Base-by-base conservation (phyloP, 2,329 filamentous ascomycete genomes). In the Blastomyces percursus region DNA sequence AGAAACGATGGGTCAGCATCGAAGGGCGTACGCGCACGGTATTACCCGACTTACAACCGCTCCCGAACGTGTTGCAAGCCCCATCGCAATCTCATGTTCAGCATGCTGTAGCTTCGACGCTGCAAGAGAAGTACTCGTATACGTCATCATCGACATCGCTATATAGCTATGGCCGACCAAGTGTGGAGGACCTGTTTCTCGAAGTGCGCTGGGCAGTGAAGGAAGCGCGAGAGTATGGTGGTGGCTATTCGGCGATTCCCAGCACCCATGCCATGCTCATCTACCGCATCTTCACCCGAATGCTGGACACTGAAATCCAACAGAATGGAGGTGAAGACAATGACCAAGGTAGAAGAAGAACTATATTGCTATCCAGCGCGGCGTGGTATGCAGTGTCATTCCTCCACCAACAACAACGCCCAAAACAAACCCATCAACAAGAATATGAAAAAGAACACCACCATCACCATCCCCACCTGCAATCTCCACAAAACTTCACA, bases 11-110 rank as follows among this genome's bases (percentile, higher is more conserved):
- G 72, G 63, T 72, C 0, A 64, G 70, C 14, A 64, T 74, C 1
- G 27, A 64, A 0, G 70, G 71, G 2, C 63, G 72, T 6, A 70
- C 71, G 66, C n/a, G 42, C 24, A 72, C 73, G 7, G 63, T 64
- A 2, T 65, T 65, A 0, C 70, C 72, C 0, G 69, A 74, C 35
- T 63, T 65, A 50, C 73, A 71, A 46, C 52, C 71, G 3, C 63
- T 74, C 0, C 72, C 72, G 0, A 73, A 71, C 14, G 42, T 69
- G 14, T 66, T 70, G 0, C 57, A 57, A 19, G 16, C 63, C n/a
- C 0, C 54, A 1, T 48, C 52, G 30, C 48, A 61, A 44, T 55
- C 32, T 4, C n/a, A 14, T 21, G 19, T 56, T n/a, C n/a, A 56
- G 9, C 27, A 21, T 16, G 50, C 50, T 19, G 40, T 40, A 24